Evolutionary conservation across 345 rosid genomes (phyloP), one percentile per base, ranked within the genome.

Genomic region (Melaleuca quinquenervia): DNA sequence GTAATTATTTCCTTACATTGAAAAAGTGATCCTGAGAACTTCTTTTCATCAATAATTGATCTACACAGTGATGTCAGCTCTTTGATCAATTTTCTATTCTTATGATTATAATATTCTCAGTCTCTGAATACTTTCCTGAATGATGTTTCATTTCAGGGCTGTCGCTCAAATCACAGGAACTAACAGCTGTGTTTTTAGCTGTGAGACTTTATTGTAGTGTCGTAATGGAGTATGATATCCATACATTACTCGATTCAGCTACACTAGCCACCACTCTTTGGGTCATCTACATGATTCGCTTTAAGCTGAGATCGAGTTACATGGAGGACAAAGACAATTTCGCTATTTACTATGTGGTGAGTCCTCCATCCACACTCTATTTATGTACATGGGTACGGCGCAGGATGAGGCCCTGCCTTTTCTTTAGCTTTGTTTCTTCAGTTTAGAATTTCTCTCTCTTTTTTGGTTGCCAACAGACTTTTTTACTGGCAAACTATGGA

Each of bases 221-320:
- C 87, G 98, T 96, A n/a, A 98, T 98, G 99, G 99, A 98, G 87
- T 96, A 95, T 90, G 99, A 96, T 90, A 95, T 98, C 85, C 99
- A 98, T 86, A 98, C 99, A 16, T 1, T 98, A 82, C 98, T 98
- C 52, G 99, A 98, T 89, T 91, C 96, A 82, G 94, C 99, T 85
- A 96, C 99, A 24, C 88, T 96, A 90, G 99, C 88, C 22, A 96
- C 99, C 21, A 98, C 99, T 41, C 90, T 98, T 24, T 98, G 99
- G 99, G 99, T 98, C 88, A 95, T 98, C 56, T 98, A 91, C 90
- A 96, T 94, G 99, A 96, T 98, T 88, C 98, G 97, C 29, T 95
- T 96, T 90, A 95, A 93, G 74, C 87, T 98, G 86, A 95, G 85
- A 90, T 92, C 99, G 32, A 95, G 98, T 90, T 98, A 98, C 92